phyloP scores from a whole-genome alignment of 164 flowering plant genomes.

The grape (Vitis vinifera) region DNA sequence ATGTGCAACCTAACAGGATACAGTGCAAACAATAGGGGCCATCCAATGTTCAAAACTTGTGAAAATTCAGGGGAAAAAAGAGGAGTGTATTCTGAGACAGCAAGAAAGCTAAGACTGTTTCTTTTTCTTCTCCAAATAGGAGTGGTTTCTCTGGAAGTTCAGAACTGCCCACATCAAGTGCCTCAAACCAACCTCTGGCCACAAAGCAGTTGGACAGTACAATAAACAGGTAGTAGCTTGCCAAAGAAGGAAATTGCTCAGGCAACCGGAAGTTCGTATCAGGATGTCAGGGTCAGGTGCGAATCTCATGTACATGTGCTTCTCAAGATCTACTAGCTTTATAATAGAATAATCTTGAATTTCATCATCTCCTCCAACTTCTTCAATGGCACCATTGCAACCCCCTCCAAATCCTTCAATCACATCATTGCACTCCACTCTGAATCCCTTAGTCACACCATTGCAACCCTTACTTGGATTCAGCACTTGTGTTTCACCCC shows the following conservation, averaged over 20 bases:
- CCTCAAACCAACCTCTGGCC: conserved; percentile 78
- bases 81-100: background rate
- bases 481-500: conserved; percentile 10
- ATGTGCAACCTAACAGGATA: no score
- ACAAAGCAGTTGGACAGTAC: conserved; percentile 57
- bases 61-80: no score
- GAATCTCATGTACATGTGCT: conserved; percentile 56
- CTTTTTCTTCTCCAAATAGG: conserved; percentile 51
- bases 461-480: background rate
- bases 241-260: conserved; percentile 92
- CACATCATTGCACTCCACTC: background rate
- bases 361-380: background rate
- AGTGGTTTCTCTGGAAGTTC: conserved; percentile 46
- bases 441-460: conserved; percentile 2
- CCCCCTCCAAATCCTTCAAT: background rate
- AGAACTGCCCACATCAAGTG: conserved; percentile 67
- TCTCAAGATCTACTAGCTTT: conserved; percentile 56
- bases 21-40: no score
- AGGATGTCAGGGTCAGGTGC: conserved; percentile 76
- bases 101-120: conserved; percentile 24
- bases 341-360: conserved; percentile 12
- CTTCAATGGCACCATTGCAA: background rate
- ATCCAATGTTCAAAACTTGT: no score
- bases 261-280: conserved; percentile 71
- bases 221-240: conserved; percentile 49